phyloP scores from a whole-genome alignment of 2,329 filamentous ascomycete species.

The Cytospora schulzeri region DNA sequence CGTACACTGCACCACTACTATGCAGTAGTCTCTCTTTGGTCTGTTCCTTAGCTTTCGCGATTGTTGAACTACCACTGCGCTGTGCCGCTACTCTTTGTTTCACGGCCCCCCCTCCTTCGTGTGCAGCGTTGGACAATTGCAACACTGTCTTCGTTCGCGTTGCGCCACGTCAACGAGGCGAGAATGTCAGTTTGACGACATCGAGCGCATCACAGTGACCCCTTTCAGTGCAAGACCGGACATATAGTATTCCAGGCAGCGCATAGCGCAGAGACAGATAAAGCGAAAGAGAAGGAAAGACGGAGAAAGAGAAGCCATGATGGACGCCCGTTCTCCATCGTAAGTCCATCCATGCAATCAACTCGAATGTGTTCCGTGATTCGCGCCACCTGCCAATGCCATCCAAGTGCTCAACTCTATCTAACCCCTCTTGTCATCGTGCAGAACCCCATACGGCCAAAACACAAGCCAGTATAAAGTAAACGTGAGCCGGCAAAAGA shows the following conservation, averaged over 20 bases:
- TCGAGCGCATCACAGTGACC: background rate
- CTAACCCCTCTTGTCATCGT: conserved; percentile 21
- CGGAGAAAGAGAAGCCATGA: conserved; percentile 4
- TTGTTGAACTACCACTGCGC: background rate
- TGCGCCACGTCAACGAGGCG: background rate
- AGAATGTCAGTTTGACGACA: background rate
- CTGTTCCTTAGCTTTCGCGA: background rate
- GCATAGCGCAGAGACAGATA: background rate
- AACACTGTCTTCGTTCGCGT: background rate
- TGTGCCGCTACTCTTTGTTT: background rate
- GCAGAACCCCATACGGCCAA: conserved; percentile 33
- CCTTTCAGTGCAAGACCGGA: background rate
- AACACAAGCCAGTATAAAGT: conserved; percentile 64
- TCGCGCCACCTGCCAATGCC: conserved; percentile 7
- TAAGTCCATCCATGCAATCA: conserved; percentile 14
- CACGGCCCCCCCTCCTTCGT: background rate
- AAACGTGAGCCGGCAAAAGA: conserved; percentile 87
- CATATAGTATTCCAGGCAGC: background rate
- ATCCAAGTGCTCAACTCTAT: background rate
- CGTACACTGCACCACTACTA: background rate
- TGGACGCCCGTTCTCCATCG: conserved; percentile 24
- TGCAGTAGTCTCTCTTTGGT: background rate
- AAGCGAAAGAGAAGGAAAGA: background rate
- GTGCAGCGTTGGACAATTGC: background rate
- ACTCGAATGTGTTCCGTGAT: conserved; percentile 3